Evolutionary conservation across 1,139 yeast species (phyloP).

Genomic region (Saccharomyces hybrid): DNA sequence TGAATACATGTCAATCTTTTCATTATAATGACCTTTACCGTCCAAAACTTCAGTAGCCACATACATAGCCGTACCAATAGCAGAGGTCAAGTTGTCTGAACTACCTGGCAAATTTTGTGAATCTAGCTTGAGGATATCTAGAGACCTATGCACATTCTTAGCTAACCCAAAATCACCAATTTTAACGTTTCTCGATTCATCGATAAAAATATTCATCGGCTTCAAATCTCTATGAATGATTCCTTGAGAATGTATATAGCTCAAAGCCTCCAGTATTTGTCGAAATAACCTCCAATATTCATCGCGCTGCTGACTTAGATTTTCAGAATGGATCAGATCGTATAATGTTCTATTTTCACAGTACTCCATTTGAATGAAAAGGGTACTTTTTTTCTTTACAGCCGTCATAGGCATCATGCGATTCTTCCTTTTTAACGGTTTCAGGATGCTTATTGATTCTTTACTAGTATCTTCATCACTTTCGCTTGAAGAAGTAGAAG

Average conservation of each 20-base stretch:
- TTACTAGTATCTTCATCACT: constrained; percentile 5
- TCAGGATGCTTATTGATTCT: constrained; percentile 8
- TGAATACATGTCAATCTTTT: constrained; percentile 92
- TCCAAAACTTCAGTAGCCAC: constrained; percentile 83
- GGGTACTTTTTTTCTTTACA: constrained; percentile 39
- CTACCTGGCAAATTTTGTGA: constrained; percentile 29
- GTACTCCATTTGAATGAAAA: constrained; percentile 93
- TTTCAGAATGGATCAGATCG: constrained; percentile 70
- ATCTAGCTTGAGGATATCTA: constrained; percentile 30
- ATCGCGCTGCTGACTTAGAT: constrained; percentile 60
- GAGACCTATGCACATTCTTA: constrained; percentile 58
- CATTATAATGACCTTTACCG: constrained; percentile 66
- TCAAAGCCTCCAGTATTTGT: constrained; percentile 83
- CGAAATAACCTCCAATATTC: constrained; percentile 87
- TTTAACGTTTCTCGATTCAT: constrained; percentile 77
- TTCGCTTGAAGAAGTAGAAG: constrained; percentile 3
- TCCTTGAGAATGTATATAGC: constrained; percentile 88
- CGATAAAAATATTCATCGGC: constrained; percentile 93
- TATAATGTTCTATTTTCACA: constrained; percentile 88
- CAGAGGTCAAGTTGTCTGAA: constrained; percentile 78
- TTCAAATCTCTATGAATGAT: constrained; percentile 92
- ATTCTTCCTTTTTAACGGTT: constrained; percentile 24
- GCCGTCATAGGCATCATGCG: constrained; percentile 17
- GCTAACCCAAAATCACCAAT: constrained; percentile 98
- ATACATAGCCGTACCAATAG: constrained; percentile 87